phyloP scores from a whole-genome alignment of 768 basidiomycete species.

The Suillus americanus region DNA sequence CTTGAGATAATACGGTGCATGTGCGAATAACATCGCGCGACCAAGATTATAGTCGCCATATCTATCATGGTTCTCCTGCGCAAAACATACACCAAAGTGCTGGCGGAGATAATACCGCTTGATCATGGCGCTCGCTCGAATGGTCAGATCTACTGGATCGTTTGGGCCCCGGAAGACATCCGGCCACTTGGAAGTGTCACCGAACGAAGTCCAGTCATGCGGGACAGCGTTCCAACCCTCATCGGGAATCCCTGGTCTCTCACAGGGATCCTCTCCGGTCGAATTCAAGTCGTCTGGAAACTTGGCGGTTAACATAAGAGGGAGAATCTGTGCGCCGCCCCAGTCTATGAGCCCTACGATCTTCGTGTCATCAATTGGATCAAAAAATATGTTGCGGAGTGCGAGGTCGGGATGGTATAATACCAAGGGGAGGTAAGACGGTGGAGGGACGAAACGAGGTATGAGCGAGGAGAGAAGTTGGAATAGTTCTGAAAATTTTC shows the following conservation, averaged over 20 bases:
- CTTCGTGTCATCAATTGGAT: neutral
- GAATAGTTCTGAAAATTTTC: neutral
- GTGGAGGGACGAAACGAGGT: neutral
- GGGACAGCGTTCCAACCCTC: neutral
- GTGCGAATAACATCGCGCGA: neutral
- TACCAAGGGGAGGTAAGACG: neutral
- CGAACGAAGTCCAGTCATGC: constrained; percentile 4
- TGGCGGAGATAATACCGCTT: neutral
- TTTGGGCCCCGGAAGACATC: neutral
- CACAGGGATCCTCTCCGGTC: neutral
- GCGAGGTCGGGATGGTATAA: constrained; percentile 3
- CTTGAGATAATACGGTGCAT: constrained; percentile 2
- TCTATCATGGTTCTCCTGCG: constrained; percentile 1
- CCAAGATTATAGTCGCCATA: neutral
- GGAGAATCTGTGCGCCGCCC: neutral
- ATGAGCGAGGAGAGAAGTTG: neutral
- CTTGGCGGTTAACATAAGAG: neutral
- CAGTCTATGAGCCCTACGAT: constrained; percentile 1
- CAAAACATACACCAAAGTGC: neutral
- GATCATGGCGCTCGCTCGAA: neutral
- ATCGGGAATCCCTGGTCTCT: neutral
- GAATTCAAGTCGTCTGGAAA: neutral
- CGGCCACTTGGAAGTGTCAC: constrained; percentile 1
- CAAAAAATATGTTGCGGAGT: constrained; percentile 2
- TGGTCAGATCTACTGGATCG: neutral